Conservation (phyloP, 352 stramenopile genomes). For the Stephanocyclus meneghinianus region DNA sequence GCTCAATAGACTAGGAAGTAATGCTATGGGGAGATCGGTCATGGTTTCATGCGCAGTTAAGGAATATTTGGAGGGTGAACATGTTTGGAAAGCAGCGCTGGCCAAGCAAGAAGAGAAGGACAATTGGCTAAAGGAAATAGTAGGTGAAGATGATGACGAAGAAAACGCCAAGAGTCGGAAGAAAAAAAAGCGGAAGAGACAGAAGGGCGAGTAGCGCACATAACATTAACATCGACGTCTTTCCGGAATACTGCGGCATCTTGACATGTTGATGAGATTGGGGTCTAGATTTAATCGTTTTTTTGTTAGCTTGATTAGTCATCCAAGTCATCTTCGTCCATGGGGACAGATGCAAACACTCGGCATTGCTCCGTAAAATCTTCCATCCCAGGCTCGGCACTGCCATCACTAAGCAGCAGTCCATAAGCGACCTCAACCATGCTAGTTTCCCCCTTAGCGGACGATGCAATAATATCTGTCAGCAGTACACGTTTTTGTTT, state of each 20-base stretch:
- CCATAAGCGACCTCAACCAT: constrained; percentile 79
- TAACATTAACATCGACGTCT: not conserved
- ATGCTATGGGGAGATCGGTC: constrained; percentile 72
- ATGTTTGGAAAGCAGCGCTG: constrained; percentile 49
- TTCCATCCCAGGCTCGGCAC: constrained; percentile 56
- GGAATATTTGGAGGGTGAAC: constrained; percentile 59
- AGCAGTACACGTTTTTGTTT: constrained; percentile 77
- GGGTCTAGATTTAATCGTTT: not conserved
- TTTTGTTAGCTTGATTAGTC: constrained; percentile 1
- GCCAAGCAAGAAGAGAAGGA: constrained; percentile 39
- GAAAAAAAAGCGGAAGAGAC: constrained; percentile 38
- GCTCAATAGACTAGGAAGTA: constrained; percentile 61
- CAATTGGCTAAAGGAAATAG: constrained; percentile 52
- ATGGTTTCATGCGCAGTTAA: constrained; percentile 64
- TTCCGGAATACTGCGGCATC: not conserved
- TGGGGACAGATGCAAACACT: constrained; percentile 59
- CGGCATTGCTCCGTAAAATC: constrained; percentile 80
- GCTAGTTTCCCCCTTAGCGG: constrained; percentile 61
- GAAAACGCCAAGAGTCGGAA: constrained; percentile 21
- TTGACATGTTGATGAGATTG: not conserved
- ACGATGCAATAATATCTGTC: constrained; percentile 80
- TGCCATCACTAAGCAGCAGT: constrained; percentile 50
- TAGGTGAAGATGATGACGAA: constrained; percentile 22
- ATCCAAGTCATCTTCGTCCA: constrained; percentile 23
- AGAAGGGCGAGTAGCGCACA: constrained; percentile 21